Conservation (phyloP, 75 land plant genomes). For the Sequoia sempervirens region DNA sequence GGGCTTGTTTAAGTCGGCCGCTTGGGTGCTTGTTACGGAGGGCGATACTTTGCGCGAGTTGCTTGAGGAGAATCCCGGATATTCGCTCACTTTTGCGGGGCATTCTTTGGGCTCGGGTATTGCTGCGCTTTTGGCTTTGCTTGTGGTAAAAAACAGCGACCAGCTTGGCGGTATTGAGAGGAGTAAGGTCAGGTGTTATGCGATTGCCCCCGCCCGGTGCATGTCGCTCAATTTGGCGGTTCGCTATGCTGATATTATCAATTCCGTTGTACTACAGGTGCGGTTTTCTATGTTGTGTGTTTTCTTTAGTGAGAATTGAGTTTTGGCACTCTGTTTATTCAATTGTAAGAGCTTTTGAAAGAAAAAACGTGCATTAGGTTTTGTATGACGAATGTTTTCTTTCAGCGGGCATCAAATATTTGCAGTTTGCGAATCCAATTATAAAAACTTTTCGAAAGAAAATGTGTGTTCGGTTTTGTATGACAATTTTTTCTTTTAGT, state of each 20-base stretch:
- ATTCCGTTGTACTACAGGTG: conserved; percentile 88
- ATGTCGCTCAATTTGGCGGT: conserved; percentile 96
- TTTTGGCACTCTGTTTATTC: neutral
- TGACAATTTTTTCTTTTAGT: too few species aligned
- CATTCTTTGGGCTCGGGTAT: conserved; percentile 97
- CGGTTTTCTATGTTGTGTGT: neutral
- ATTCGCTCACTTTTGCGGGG: conserved; percentile 75
- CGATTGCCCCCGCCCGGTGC: conserved; percentile 90
- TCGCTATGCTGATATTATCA: conserved; percentile 79
- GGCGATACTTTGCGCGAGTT: conserved; percentile 12
- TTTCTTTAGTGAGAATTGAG: neutral
- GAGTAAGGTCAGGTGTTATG: conserved; percentile 61
- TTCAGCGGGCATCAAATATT: too few species aligned
- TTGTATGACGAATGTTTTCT: too few species aligned
- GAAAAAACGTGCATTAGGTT: neutral
- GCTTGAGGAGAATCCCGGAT: conserved; percentile 40
- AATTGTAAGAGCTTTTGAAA: neutral
- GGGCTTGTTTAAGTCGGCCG: conserved; percentile 39
- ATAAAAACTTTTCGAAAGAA: too few species aligned
- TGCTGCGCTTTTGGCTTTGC: conserved; percentile 69
- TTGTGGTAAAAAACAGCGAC: conserved; percentile 58
- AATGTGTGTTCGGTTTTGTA: too few species aligned
- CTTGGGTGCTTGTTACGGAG: conserved; percentile 32
- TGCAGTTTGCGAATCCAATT: too few species aligned
- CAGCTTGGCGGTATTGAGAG: conserved; percentile 55